phyloP scores from a whole-genome alignment of 257 asterid genomes.

The Solanum tacnaense region DNA sequence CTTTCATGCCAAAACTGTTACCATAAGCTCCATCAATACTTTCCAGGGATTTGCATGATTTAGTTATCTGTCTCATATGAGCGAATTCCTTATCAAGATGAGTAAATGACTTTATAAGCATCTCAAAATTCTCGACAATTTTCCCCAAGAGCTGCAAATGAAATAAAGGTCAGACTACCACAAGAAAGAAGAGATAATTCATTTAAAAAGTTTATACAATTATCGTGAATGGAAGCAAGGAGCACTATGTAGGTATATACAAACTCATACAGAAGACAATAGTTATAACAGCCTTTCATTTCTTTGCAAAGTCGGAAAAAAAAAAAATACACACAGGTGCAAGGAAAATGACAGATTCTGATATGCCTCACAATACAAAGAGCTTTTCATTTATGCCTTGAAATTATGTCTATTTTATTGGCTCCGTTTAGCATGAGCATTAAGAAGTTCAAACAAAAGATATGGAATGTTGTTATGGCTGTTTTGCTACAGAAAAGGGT shows the following conservation, averaged over 20 bases:
- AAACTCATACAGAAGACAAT: not conserved
- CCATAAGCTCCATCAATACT: conserved; percentile 42
- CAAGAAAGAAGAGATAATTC: not conserved
- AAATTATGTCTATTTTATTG: not conserved
- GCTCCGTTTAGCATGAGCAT: not conserved
- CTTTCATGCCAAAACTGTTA: conserved; percentile 39
- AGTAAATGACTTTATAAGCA: conserved; percentile 70
- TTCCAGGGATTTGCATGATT: conserved; percentile 58
- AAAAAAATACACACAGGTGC: not conserved
- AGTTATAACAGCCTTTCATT: not conserved
- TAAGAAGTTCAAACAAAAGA: not conserved
- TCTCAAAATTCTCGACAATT: conserved; percentile 75
- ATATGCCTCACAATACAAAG: not conserved
- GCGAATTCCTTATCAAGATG: conserved; percentile 81
- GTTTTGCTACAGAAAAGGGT: not conserved
- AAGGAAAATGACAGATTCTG: not conserved
- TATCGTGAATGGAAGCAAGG: not conserved
- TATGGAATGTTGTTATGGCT: not conserved
- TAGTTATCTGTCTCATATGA: conserved; percentile 61
- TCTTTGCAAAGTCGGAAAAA: not conserved
- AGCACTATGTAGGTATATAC: not conserved
- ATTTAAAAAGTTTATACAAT: not conserved
- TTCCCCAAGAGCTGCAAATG: conserved; percentile 73
- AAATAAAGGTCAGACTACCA: conserved; percentile 2
- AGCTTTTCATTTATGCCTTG: not conserved